Evolutionary conservation across 164 flowering plant genomes (phyloP), one percentile per base, ranked within the genome.

Genomic region (Brasenia schreberi): DNA sequence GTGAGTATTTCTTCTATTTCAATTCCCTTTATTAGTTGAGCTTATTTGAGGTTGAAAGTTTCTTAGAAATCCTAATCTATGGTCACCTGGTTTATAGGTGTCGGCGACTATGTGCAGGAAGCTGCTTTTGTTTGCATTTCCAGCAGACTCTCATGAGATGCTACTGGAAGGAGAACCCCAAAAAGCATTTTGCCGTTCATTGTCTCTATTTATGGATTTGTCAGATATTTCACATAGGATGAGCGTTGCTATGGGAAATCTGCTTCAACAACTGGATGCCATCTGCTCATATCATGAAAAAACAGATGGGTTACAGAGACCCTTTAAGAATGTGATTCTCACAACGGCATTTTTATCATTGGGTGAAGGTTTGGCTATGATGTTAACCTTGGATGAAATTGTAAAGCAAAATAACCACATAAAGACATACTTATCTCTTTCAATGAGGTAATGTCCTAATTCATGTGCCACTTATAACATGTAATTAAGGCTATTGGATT

Each of bases 151-250:
- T 5, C 73, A 65, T 69, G 78, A 72, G 63, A 67, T 68, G 56
- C 75, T 75, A 42, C 62, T 75, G 65, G 75, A 75, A 64, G 78
- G 78, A 67, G 75, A 75, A 56, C 73, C 78, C 5, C 78, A 72
- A 43, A 75, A 75, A 70, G 71, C 78, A 6, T 75, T 75, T 64
- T 75, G 78, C 67, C 66, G 65, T 62, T 69, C 75, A 5, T 18
- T 75, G 59, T 69, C 75, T 27, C 19, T 75, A 62, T 75, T 75
- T 68, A 69, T 72, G 71, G 78, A 75, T 43, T 45, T 75, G 62
- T 72, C 66, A n/a, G 75, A 75, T 17, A 67, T 72, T 23, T 66
- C 73, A 10, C 19, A 53, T 67, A 66, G 70, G 61, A 72, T 72
- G 75, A 69, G 59, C 67, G 68, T 43, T 0, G 66, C 72, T 66